Percentiles rank a stretch among this genome's conserved stretches.
These are phyloP conservation scores for Athelia sp. DNA, from an alignment of 1,284 basidiomycete genomes.

Conservation along the genomic window DNA sequence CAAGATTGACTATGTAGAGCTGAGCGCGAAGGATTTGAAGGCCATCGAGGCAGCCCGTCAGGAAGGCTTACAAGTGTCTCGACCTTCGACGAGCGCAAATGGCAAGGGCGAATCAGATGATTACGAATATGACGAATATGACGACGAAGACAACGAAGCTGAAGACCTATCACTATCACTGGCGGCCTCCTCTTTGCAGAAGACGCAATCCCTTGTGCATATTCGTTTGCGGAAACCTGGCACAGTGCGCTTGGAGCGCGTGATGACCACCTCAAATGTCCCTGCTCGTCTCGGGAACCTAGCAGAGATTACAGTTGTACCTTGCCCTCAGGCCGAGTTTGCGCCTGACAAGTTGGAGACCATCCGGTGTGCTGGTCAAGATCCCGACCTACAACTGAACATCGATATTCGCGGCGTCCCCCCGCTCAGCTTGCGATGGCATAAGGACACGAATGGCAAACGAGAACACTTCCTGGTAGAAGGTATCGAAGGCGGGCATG, in stretches of 20 bases:
- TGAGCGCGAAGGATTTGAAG: constrained; percentile 62
- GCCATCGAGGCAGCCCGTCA: constrained; percentile 55
- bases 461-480: constrained; percentile 73
- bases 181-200: constrained; percentile 41
- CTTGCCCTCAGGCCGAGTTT: constrained; percentile 78
- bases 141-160: constrained; percentile 45
- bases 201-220: constrained; percentile 69
- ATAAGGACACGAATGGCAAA: constrained; percentile 57
- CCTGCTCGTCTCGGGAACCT: constrained; percentile 63
- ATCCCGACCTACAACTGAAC: constrained; percentile 55
- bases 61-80: constrained; percentile 42
- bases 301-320: constrained; percentile 70
- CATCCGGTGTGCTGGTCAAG: constrained; percentile 41
- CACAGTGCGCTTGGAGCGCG: constrained; percentile 64
- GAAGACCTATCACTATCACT: constrained; percentile 24
- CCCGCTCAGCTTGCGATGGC: constrained; percentile 76
- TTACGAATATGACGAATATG: constrained; percentile 60
- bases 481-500: constrained; percentile 67
- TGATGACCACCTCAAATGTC: constrained; percentile 51
- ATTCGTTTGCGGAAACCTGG: constrained; percentile 71
- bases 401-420: constrained; percentile 77
- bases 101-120: constrained; percentile 35
- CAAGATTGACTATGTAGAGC: constrained; percentile 49
- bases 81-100: neutral
- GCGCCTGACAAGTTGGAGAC: constrained; percentile 34